Conservation (phyloP, 305 asterid species). For the Fraxinus greggii region DNA sequence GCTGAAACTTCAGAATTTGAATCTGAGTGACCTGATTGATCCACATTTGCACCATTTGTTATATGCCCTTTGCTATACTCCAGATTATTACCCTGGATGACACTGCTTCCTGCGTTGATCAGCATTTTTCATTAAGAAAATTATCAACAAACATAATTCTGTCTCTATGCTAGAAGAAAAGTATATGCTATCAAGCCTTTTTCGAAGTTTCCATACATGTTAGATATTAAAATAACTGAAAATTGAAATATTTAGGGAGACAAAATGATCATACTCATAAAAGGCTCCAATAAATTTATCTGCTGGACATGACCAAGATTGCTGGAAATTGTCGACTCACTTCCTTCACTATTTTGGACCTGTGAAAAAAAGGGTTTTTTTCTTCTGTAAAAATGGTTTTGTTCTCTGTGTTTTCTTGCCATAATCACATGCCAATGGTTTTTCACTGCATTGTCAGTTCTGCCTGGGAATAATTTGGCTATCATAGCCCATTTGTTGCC, state of each 20-base stretch:
- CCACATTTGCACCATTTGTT: neutral
- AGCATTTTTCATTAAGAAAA: neutral
- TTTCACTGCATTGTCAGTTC: conserved; percentile 31
- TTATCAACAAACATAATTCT: neutral
- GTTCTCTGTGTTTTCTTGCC: conserved; percentile 18
- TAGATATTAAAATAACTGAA: neutral
- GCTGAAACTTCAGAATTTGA: conserved; percentile 28
- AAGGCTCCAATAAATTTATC: neutral
- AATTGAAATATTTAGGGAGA: neutral
- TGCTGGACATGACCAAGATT: neutral
- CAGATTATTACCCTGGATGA: neutral
- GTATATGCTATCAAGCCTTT: neutral
- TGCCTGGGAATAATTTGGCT: conserved; percentile 19
- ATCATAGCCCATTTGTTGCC: conserved; percentile 31
- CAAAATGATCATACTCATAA: conserved; percentile 8
- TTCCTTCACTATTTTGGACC: conserved; percentile 7
- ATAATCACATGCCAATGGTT: conserved; percentile 23
- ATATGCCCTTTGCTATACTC: conserved; percentile 6
- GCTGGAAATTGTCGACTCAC: conserved; percentile 18
- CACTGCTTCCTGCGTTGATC: conserved; percentile 1
- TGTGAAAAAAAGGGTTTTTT: conserved; percentile 11
- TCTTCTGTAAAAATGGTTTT: conserved; percentile 13
- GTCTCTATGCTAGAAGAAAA: neutral
- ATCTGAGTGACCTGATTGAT: conserved; percentile 18
- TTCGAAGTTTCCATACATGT: neutral